phyloP scores from a whole-genome alignment of 2,329 filamentous ascomycete species.

The Colletotrichum musae region DNA sequence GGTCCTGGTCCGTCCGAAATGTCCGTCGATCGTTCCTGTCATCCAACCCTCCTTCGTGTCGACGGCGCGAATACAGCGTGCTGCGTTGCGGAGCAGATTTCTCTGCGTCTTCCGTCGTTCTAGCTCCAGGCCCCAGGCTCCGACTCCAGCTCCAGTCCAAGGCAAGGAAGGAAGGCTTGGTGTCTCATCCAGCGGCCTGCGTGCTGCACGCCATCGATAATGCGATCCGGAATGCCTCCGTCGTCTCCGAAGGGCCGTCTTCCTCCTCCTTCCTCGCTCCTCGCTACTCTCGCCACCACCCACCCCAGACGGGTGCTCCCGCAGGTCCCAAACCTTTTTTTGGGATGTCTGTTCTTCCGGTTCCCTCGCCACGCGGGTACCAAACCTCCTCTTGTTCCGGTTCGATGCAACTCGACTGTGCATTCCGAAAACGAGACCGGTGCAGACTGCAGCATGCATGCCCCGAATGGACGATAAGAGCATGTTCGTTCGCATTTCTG shows the following conservation, averaged over 20 bases:
- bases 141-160: too few relatives aligned
- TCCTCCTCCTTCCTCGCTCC: conserved; percentile 1
- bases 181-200: conserved; percentile 5
- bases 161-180: not conserved
- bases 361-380: conserved; percentile 5
- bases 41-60: not conserved
- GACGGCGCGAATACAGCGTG: too few relatives aligned
- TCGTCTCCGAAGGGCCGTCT: conserved; percentile 37
- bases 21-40: conserved; percentile 33
- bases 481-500: not conserved
- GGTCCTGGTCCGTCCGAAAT: conserved; percentile 27
- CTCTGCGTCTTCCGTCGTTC: not conserved
- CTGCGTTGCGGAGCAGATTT: not conserved
- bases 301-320: conserved; percentile 37
- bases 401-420: conserved; percentile 3
- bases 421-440: not conserved
- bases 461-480: not conserved
- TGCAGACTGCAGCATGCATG: conserved; percentile 1
- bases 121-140: too few relatives aligned
- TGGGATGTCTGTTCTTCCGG: too few relatives aligned
- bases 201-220: not conserved
- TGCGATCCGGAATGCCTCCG: conserved; percentile 11
- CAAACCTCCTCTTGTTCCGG: not conserved
- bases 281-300: not conserved
- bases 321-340: not conserved